Base-by-base conservation (phyloP, 805 yeast species). In the Wickerhamia fluorescens region DNA sequence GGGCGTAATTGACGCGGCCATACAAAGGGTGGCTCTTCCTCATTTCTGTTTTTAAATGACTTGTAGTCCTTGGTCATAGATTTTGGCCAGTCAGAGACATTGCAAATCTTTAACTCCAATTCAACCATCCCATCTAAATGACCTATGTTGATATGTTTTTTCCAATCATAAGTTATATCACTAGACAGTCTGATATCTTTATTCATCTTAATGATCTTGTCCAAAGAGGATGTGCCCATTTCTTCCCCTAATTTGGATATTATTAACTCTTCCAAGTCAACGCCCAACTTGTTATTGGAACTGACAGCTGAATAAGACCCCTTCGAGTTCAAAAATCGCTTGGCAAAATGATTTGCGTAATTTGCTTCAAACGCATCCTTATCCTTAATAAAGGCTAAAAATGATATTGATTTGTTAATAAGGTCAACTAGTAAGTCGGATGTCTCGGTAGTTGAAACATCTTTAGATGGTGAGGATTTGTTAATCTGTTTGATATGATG, bases 321-420 rank as follows among this genome's bases (percentile, higher is more conserved):
- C 33, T 64, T 64, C 8, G 63, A 40, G 32, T 55, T 62, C 15
- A 64, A 43, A 30, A 87, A 64, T 36, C 96, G 66, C 51, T 80
- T 85, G 1, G 95, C 95, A 34, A 88, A 63, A 56, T 84, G 95
- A 30, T 78, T 82, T 43, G 86, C 86, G 53, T 85, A 87, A 36
- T 81, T 77, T 23, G 73, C 79, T 47, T 86, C 95, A 56, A 87
- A 88, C 15, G 82, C 60, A 54, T 87, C 96, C 46, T 86, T 88
- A 42, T 88, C 95, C 35, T 73, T 68, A 25, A 87, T 65, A 45
- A 73, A 77, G 33, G 78, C 61, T 44, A 87, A 75, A 18, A 88
- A 67, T 14, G 66, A 54, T 8, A 83, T 66, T 0, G 86, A 72
- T 16, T 69, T 67, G 24, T 62, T 63, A 31, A 86, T 55, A 7